A percentile compares a stretch with the other conserved stretches of the same genome.
These are phyloP conservation scores for Emmonsia crescens DNA, from an alignment of 2,329 filamentous ascomycete genomes.

Conservation along the genomic window DNA sequence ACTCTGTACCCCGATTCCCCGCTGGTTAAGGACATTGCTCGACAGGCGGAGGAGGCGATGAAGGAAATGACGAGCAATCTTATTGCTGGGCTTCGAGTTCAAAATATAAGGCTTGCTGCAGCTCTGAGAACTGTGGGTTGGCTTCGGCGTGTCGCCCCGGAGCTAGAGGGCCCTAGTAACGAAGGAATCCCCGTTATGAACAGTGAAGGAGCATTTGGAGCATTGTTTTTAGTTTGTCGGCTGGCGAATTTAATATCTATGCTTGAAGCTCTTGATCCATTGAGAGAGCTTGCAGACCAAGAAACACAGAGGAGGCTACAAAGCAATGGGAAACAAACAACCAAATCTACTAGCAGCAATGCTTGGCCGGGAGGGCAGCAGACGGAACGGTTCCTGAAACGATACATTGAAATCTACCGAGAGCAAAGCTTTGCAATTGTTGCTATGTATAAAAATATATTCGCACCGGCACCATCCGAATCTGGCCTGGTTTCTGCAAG, in stretches of 20 bases:
- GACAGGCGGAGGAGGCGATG: slow-evolving; percentile 77
- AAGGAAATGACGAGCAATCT: slow-evolving; percentile 79
- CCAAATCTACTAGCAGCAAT: slow-evolving; percentile 9
- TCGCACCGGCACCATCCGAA: slow-evolving; percentile 47
- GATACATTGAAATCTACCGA: slow-evolving; percentile 93
- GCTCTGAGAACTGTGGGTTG: slow-evolving; percentile 86
- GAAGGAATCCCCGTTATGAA: slow-evolving; percentile 16
- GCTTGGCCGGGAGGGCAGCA: slow-evolving; percentile 59
- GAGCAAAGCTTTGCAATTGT: slow-evolving; percentile 96
- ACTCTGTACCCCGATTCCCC: slow-evolving; percentile 70
- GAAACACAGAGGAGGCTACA: slow-evolving; percentile 47
- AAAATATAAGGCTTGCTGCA: slow-evolving; percentile 73
- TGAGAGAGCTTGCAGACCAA: slow-evolving; percentile 81
- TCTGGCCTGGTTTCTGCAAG: slow-evolving; percentile 20
- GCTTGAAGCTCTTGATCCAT: slow-evolving; percentile 70
- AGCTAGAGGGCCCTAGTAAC: slow-evolving; percentile 46
- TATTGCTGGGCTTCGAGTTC: slow-evolving; percentile 62
- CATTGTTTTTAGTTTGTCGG: slow-evolving; percentile 78
- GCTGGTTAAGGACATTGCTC: slow-evolving; percentile 60
- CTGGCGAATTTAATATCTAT: slow-evolving; percentile 68
- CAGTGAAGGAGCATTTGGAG: slow-evolving; percentile 61
- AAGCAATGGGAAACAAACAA: slow-evolving; percentile 16
- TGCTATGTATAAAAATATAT: slow-evolving; percentile 87
- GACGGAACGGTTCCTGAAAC: slow-evolving; percentile 85
- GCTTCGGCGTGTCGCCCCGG: slow-evolving; percentile 76